These are phyloP conservation scores for Dactylonectria macrodidyma DNA, from an alignment of 2,329 filamentous ascomycete genomes.

Conservation along the genomic window DNA sequence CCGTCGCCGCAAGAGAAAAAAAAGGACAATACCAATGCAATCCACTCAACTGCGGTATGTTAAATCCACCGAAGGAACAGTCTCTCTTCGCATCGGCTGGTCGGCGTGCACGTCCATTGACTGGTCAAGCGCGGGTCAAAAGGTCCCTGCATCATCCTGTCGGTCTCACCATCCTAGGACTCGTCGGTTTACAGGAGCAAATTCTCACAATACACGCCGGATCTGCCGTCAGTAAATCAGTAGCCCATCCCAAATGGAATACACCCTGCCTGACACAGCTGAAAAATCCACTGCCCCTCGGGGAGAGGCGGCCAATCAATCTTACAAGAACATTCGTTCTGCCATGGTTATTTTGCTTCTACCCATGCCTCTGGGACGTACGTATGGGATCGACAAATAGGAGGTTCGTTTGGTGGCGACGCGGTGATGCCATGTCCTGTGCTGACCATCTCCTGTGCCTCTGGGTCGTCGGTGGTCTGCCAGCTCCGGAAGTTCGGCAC, in stretches of 20 bases:
- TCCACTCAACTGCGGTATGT: background rate
- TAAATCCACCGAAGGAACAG: background rate
- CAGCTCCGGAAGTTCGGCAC: conserved; percentile 46
- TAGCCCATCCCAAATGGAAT: conserved; percentile 21
- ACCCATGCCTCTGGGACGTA: conserved; percentile 9
- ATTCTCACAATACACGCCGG: conserved; percentile 8
- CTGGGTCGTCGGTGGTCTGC: conserved; percentile 42
- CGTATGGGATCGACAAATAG: conserved; percentile 38
- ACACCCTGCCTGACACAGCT: conserved; percentile 19
- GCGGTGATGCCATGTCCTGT: conserved; percentile 37
- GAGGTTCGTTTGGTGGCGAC: conserved; percentile 25
- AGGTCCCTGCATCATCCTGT: conserved; percentile 12
- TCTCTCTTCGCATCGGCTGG: conserved; percentile 11
- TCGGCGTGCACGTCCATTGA: conserved; percentile 14
- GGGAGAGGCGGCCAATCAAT: conserved; percentile 37
- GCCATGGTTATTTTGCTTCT: conserved; percentile 22
- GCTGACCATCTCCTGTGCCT: conserved; percentile 29
- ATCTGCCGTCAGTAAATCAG: conserved; percentile 13
- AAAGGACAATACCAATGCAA: conserved; percentile 2
- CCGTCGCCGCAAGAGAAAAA: background rate
- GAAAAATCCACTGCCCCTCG: conserved; percentile 32
- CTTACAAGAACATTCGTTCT: conserved; percentile 11
- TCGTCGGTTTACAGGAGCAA: background rate
- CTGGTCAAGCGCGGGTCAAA: background rate
- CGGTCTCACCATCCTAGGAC: conserved; percentile 14